Percentiles rank a stretch among this genome's conserved stretches.
These are phyloP conservation scores for Cercospora sp. DNA, from an alignment of 2,329 filamentous ascomycete genomes.

Conservation along the genomic window DNA sequence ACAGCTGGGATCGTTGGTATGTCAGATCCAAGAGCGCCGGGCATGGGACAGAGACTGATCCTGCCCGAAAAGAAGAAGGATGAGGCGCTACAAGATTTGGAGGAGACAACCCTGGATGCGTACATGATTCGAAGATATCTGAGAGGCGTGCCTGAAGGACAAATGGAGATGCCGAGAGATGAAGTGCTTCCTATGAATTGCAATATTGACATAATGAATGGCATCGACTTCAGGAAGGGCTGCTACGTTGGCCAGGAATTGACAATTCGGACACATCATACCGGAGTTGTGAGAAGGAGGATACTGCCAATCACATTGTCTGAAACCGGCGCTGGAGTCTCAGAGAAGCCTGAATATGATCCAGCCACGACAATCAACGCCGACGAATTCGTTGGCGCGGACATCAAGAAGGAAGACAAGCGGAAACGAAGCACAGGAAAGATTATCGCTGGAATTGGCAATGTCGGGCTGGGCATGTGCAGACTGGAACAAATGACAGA, in stretches of 20 bases:
- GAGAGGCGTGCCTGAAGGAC: constrained; percentile 81
- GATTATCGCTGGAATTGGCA: constrained; percentile 76
- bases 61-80: constrained; percentile 34
- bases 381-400: constrained; percentile 36
- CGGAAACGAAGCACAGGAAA: constrained; percentile 72
- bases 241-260: constrained; percentile 97
- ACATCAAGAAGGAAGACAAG: constrained; percentile 56
- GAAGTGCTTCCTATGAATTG: constrained; percentile 79
- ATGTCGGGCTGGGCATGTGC: constrained; percentile 83
- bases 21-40: constrained; percentile 40
- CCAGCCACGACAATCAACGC: constrained; percentile 27
- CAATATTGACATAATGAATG: constrained; percentile 83
- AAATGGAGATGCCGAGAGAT: constrained; percentile 70
- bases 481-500: constrained; percentile 90
- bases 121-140: constrained; percentile 79
- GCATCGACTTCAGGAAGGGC: constrained; percentile 90
- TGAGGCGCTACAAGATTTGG: constrained; percentile 40
- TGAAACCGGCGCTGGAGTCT: constrained; percentile 44
- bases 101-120: constrained; percentile 43
- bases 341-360: constrained; percentile 52
- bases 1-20: constrained; percentile 42
- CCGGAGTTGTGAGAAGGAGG: constrained; percentile 87
- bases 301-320: constrained; percentile 80
- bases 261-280: constrained; percentile 92
- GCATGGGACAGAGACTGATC: constrained; percentile 39